These are phyloP conservation scores for Neltuma alba DNA, from an alignment of 306 rosid genomes.

Conservation along the genomic window DNA sequence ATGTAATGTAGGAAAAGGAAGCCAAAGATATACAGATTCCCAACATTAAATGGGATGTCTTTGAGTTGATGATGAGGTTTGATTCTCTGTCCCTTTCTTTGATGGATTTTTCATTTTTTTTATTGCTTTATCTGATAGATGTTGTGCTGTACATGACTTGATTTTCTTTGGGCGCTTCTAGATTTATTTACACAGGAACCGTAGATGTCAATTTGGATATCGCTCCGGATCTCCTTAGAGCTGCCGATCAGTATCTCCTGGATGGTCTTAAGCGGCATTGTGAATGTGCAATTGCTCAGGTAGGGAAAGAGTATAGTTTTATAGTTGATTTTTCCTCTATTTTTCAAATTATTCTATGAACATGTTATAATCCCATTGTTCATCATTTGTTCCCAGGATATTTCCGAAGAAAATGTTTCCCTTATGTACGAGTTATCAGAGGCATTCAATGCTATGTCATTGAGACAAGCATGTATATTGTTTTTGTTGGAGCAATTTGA, in stretches of 20 bases:
- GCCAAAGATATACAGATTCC: constrained; percentile 81
- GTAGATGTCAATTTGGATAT: constrained; percentile 51
- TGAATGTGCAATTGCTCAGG: constrained; percentile 67
- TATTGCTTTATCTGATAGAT: neutral
- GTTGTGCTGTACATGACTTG: neutral
- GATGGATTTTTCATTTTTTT: neutral
- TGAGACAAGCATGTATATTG: constrained; percentile 61
- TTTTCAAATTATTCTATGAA: neutral
- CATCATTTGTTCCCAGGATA: constrained; percentile 45
- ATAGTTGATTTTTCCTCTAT: neutral
- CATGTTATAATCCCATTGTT: constrained; percentile 15
- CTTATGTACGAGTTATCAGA: constrained; percentile 58
- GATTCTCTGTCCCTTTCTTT: neutral
- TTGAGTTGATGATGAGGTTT: constrained; percentile 94
- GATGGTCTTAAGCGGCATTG: constrained; percentile 74
- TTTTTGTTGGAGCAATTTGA: constrained; percentile 62
- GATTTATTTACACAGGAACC: constrained; percentile 71
- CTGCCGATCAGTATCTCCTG: constrained; percentile 82
- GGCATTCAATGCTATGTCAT: constrained; percentile 60
- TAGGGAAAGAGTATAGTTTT: constrained; percentile 21
- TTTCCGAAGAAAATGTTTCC: constrained; percentile 55
- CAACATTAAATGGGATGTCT: constrained; percentile 87
- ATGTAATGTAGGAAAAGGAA: constrained; percentile 45
- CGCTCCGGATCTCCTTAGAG: constrained; percentile 67
- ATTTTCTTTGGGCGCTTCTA: constrained; percentile 33